These are phyloP conservation scores for Globisporangium polare DNA, from an alignment of 352 stramenopile genomes.

Conservation along the genomic window DNA sequence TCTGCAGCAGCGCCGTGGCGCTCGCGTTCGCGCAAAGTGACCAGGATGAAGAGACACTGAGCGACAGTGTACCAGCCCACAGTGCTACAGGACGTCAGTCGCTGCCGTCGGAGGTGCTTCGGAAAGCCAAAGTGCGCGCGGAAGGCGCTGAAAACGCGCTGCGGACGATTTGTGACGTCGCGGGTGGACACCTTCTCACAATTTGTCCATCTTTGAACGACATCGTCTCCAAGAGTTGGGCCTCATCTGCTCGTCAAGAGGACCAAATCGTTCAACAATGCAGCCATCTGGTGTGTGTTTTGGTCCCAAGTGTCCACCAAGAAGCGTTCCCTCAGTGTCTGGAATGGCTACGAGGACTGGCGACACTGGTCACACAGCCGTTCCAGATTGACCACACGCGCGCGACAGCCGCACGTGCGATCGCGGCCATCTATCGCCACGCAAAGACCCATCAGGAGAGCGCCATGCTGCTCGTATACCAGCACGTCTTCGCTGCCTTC, in stretches of 20 bases:
- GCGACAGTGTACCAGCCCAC: background rate
- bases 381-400: slow-evolving; percentile 25
- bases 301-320: slow-evolving; percentile 30
- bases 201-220: slow-evolving; percentile 31
- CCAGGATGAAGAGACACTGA: slow-evolving; percentile 10
- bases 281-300: slow-evolving; percentile 40
- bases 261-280: slow-evolving; percentile 43
- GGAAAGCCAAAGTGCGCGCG: slow-evolving; percentile 35
- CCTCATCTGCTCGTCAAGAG: slow-evolving; percentile 4
- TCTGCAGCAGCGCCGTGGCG: slow-evolving; percentile 60
- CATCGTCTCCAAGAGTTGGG: slow-evolving; percentile 36
- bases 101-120: slow-evolving; percentile 16
- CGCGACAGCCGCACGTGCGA: slow-evolving; percentile 30
- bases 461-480: slow-evolving; percentile 52
- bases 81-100: no score
- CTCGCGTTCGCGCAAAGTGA: slow-evolving; percentile 21
- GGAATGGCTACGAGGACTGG: slow-evolving; percentile 39
- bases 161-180: slow-evolving; percentile 30
- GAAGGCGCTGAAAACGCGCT: slow-evolving; percentile 41
- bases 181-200: slow-evolving; percentile 31
- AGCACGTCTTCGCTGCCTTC: slow-evolving; percentile 39
- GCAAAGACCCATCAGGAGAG: slow-evolving; percentile 23
- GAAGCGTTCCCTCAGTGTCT: slow-evolving; percentile 30
- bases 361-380: slow-evolving; percentile 21
- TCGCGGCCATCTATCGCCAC: slow-evolving; percentile 45